Base-by-base conservation (phyloP, 495 filamentous ascomycete species). In the Aspergillus cristatus region DNA sequence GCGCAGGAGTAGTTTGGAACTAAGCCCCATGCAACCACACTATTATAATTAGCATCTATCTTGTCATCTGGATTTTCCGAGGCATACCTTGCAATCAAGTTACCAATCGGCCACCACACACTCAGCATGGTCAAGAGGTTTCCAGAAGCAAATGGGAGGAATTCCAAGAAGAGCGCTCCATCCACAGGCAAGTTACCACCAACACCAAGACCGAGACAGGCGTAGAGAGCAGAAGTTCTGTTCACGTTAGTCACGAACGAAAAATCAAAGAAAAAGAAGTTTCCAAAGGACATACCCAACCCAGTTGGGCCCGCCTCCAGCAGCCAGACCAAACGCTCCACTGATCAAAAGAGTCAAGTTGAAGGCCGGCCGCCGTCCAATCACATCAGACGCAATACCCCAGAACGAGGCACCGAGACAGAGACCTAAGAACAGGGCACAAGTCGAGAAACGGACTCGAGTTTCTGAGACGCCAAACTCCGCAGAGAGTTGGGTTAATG, bases 101-200 rank as follows among this genome's bases (percentile, higher is more conserved):
- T 71, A 12, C 75, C 76, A 35, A 79, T 41, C 0, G 74, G 70
- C 76, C 76, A 80, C 67, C 69, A 79, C 13, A 76, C 60, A 47
- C 71, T 73, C 36, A 80, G 56, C 50, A 77, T 55, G 22, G 71
- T 76, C 40, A 79, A 51, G 28, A 78, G 57, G 35, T 68, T 65
- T 11, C 65, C 63, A 12, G 71, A 74, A 12, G 65, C 61, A 38
- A 58, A 62, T 6, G 75, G 75, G 7, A 79, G 46, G 43, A 79
- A 78, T 39, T 79, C 75, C 15, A 79, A 52, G 50, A 79, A 79
- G 1, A 78, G 60, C 18, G 74, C 72, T n/a, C 71, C 68, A 46
- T 73, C 70, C 12, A 74, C 70, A 1, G 70, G 70, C 35, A 74
- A 42, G 37, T 79, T 79, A 15, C 75, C 75, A 32, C 75, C 75